Evolutionary conservation across 2,329 filamentous ascomycete species (phyloP).

Genomic region (Curvularia eragrostidis): DNA sequence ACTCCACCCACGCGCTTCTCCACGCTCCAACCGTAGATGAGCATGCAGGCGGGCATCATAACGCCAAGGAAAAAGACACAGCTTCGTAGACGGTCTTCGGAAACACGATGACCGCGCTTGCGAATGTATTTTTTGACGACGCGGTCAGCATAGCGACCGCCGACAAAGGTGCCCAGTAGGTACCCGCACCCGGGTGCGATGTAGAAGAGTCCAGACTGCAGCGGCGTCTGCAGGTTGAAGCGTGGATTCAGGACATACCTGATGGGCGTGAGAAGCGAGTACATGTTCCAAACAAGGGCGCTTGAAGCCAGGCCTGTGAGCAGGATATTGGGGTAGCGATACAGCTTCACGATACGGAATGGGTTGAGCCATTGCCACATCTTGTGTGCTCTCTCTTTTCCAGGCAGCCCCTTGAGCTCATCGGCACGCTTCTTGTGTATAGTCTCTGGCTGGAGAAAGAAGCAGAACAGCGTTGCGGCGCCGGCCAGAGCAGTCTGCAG

Average conservation of each 20-base stretch:
- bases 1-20: conserved; percentile 63
- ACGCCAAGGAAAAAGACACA: conserved; percentile 63
- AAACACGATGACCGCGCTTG: conserved; percentile 66
- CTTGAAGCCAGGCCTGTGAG: conserved; percentile 63
- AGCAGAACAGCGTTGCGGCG: conserved; percentile 64
- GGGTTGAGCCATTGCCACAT: conserved; percentile 72
- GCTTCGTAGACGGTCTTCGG: conserved; percentile 70
- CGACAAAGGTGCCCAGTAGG: conserved; percentile 71
- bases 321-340: conserved; percentile 72
- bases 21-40: conserved; percentile 73
- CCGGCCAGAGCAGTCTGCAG: conserved; percentile 73
- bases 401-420: conserved; percentile 65
- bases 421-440: conserved; percentile 69
- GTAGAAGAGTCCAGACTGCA: conserved; percentile 75
- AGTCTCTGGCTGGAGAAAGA: conserved; percentile 75
- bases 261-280: conserved; percentile 71
- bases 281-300: conserved; percentile 78
- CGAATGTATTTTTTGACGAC: conserved; percentile 69
- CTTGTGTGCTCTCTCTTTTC: conserved; percentile 58
- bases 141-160: conserved; percentile 74
- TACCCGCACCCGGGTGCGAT: conserved; percentile 76
- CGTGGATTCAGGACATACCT: conserved; percentile 77
- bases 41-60: conserved; percentile 67
- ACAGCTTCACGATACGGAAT: conserved; percentile 67
- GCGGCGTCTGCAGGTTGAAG: conserved; percentile 70